Conservation (phyloP, 768 basidiomycete genomes). For the Fomitopsis pulvina region DNA sequence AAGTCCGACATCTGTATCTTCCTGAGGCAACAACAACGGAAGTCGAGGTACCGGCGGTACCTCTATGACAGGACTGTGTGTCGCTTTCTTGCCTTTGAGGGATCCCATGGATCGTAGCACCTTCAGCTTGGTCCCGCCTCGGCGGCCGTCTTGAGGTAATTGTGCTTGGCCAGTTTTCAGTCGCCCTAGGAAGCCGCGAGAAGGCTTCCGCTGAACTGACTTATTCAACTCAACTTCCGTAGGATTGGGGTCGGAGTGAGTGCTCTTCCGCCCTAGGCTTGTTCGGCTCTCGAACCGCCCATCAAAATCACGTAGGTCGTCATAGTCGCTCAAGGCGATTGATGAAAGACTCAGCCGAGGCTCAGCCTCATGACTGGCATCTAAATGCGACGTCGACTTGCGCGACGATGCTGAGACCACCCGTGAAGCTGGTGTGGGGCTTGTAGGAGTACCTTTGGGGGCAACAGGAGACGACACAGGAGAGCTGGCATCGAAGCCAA, state of each 20-base stretch:
- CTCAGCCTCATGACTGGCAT: constrained; percentile 27
- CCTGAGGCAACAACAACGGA: constrained; percentile 9
- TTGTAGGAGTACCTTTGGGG: not conserved
- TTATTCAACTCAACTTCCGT: constrained; percentile 24
- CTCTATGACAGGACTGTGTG: not conserved
- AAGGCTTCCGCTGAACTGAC: constrained; percentile 47
- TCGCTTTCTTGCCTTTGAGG: constrained; percentile 43
- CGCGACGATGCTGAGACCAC: constrained; percentile 4
- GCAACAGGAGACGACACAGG: constrained; percentile 12
- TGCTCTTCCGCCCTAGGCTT: constrained; percentile 48
- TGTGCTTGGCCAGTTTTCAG: constrained; percentile 48
- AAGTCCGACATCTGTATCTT: constrained; percentile 15
- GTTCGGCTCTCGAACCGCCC: constrained; percentile 80
- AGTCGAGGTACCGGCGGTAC: constrained; percentile 13
- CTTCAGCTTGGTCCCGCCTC: constrained; percentile 51
- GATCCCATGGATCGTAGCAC: constrained; percentile 79
- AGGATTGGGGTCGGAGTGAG: constrained; percentile 15
- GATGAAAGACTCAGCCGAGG: constrained; percentile 70
- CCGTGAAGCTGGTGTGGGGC: not conserved
- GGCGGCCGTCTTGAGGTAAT: constrained; percentile 32
- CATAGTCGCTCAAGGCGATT: constrained; percentile 77
- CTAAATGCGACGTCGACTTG: constrained; percentile 8
- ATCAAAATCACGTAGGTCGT: constrained; percentile 82
- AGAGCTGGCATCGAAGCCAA: constrained; percentile 62
- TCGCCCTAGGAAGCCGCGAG: constrained; percentile 60